Evolutionary conservation across 2,329 filamentous ascomycete species (phyloP), one percentile per base, ranked within the genome.

Genomic region (Ampelomyces quisqualis): DNA sequence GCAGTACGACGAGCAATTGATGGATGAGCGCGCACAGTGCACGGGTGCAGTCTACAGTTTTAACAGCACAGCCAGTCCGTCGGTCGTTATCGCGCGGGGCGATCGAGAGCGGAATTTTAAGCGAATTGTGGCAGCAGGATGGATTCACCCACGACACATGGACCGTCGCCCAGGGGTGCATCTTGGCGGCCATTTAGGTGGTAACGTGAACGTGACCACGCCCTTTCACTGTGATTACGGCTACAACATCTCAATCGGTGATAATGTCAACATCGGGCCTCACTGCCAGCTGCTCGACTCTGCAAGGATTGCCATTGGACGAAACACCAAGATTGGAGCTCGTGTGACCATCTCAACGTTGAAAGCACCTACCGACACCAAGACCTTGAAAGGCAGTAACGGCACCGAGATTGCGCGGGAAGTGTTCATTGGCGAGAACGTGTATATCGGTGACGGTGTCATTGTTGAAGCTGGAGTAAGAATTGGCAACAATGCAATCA

Each of bases 201-300:
- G 83, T 11, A 81, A 85, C 40, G 85, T 88, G 4, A 76, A 84
- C 28, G 86, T 98, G 18, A 89, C 95, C 59, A 82, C 87, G 2
- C 91, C 91, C 0, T 97, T 98, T 67, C 84, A 78, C 32, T 96
- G 91, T 65, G 90, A 96, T 60, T 96, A 96, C 60, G 93, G 93
- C 1, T 97, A 95, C 72, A 97, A 98, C 66, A 86, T 97, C 57
- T 79, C 80, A 33, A 86, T 98, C 53, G 90, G 88, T 9, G 85
- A 90, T 55, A 84, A 93, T 50, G 88, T 94, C 2, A 80, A 84
- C 40, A 86, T 98, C 53, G 88, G 86, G 13, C 80, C 87, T 40
- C 86, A 88, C 58, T 96, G 90, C 68, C 84, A 83, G 18, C 85
- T 97, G 60, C 81, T 90, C 40, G 93, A 98, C 64, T 84, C 90